Evolutionary conservation across 371 early-diverging fungal species (phyloP), one percentile per base, ranked within the genome.

Genomic region (Funneliformis caledonium): DNA sequence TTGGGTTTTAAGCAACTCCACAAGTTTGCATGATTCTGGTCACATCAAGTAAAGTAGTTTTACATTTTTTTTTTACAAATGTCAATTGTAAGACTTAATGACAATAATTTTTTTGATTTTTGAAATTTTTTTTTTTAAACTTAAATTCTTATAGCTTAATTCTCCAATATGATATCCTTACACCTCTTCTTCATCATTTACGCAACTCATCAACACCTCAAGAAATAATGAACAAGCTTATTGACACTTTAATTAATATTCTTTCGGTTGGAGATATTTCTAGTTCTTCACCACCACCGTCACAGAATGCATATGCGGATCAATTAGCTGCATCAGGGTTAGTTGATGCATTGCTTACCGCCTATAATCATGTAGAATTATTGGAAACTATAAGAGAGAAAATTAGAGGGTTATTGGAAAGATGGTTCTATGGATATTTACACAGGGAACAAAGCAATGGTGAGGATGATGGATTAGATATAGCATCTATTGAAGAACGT

Each of bases 381-480:
- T 10, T 16, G 5, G 73, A 73, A 33, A 56, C 31, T 6, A 26
- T 73, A 16, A 73, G 56, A 56, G 73, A 73, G 12, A 73, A 73
- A 33, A 52, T 73, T 16, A 26, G 50, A 16, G 48, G 52, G 11
- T 73, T 73, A 56, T 73, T 73, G 22, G 73, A 56, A 33, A 42
- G 73, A 50, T 73, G 73, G 73, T 73, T 73, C n/a, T 73, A 33
- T 73, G 56, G 37, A 26, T 73, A 73, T 37, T 73, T 73, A n/a
- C 50, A 16, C 4, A 19, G 73, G 33, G 73, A 73, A 19, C 50
- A 56, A 33, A 22, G 50, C 12, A 43, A 50, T 52, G 73, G 9
- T 2, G 73, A 26, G 0, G 73, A 73, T 52, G 73, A 73, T 16
- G 43, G 42, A 69, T 43, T 69, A 69, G 73, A 73, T 42, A 73